phyloP scores from a whole-genome alignment of 768 basidiomycete species.

The Mycena pura region DNA sequence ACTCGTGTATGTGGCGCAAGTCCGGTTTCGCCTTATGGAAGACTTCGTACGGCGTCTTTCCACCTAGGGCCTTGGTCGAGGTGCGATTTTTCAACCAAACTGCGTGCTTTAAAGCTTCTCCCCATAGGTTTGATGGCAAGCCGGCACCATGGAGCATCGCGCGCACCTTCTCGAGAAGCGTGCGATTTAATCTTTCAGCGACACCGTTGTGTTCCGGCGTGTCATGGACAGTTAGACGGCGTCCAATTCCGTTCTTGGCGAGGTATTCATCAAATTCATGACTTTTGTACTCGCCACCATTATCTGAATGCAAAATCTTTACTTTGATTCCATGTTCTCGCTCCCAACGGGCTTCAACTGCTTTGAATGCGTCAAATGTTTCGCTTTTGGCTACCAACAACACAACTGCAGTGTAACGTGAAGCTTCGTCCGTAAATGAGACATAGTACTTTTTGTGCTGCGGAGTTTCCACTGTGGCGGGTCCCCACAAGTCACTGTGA shows the following conservation, averaged over 20 bases:
- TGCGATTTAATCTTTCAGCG: no score
- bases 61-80: conserved; percentile 27
- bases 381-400: conserved; percentile 37
- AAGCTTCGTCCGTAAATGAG: conserved; percentile 41
- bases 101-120: no score
- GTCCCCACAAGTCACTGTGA: conserved; percentile 45
- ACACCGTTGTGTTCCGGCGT: conserved; percentile 42
- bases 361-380: conserved; percentile 30
- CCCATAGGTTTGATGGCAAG: no score
- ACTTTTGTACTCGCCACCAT: conserved; percentile 37
- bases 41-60: conserved; percentile 31
- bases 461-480: conserved; percentile 30
- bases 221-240: conserved; percentile 29
- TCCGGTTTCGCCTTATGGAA: conserved; percentile 30
- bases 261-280: conserved; percentile 28
- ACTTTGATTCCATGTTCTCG: conserved; percentile 34
- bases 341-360: conserved; percentile 30
- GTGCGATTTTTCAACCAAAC: no score
- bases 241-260: conserved; percentile 23
- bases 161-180: no score
- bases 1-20: conserved; percentile 26
- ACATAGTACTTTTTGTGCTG: conserved; percentile 34
- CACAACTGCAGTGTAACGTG: conserved; percentile 28
- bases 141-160: no score
- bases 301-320: conserved; percentile 35